Base-by-base conservation (phyloP, 2,329 filamentous ascomycete species). In the Metarhizium anisopliae region DNA sequence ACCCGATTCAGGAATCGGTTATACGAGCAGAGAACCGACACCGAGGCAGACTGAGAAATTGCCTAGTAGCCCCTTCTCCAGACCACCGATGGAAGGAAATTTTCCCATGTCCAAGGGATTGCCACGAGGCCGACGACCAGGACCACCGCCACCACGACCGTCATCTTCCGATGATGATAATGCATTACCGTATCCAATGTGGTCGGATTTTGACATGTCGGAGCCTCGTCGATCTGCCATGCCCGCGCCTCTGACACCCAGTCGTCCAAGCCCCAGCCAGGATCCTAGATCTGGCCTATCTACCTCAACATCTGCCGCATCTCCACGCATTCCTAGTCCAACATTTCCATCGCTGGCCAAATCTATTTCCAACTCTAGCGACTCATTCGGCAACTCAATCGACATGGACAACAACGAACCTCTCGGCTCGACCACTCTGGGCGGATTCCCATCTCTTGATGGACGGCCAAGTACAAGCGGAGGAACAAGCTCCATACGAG, bases 301-400 rank as follows among this genome's bases (percentile, higher is more conserved):
- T 0, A 66, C 67, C 0, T 62, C 65, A 14, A 62, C 67, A 30
- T 68, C 68, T 0, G 62, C 63, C 4, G 60, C 58, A 5, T 62
- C 70, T 2, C 68, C 70, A 0, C 68, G 66, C 6, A 59, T 72
- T 5, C 69, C 70, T 0, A 72, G 69, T 14, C 71, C 71, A 2
- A 68, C 69, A 0, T 72, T 73, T 30, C 58, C 65, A 3, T 71
- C 71, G 0, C 59, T 73, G 1, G 66, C 70, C 52, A 63, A 67
- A 49, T 66, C 67, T 32, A 67, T 72, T 42, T 70, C 69, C 1
- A 65, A 35, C 50, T 66, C 67, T 13, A 68, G 63, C 55, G 66
- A 68, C 49, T 64, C 65, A 43, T 59, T 73, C 1, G 63, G 65
- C 11, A 62, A 60, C 18, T 64, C 62, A 2, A 68, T 72, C 56